These are phyloP conservation scores for Blakeslea trispora DNA, from an alignment of 371 early-diverging fungal genomes.

Conservation along the genomic window DNA sequence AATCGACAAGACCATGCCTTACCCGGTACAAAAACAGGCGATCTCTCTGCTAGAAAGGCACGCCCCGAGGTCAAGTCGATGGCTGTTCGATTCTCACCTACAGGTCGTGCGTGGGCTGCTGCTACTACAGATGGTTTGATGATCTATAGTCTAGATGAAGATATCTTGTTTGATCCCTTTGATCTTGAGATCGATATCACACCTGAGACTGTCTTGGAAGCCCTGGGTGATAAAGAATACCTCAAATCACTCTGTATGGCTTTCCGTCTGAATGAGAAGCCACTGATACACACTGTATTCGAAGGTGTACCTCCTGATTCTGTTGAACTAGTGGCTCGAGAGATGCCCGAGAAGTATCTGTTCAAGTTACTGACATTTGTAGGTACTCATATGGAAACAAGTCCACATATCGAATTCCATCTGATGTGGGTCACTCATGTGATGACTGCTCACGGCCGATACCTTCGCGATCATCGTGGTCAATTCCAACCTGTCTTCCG, in stretches of 20 bases:
- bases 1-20: slow-evolving; percentile 79
- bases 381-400: slow-evolving; percentile 71
- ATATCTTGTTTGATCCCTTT: slow-evolving; percentile 94
- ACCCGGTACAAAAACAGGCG: slow-evolving; percentile 89
- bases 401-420: slow-evolving; percentile 87
- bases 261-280: slow-evolving; percentile 85
- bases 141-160: slow-evolving; percentile 92
- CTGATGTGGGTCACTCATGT: slow-evolving; percentile 79
- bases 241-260: slow-evolving; percentile 89
- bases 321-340: slow-evolving; percentile 72
- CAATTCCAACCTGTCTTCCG: slow-evolving; percentile 78
- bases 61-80: slow-evolving; percentile 82
- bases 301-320: slow-evolving; percentile 80
- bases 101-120: slow-evolving; percentile 93
- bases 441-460: slow-evolving; percentile 80
- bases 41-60: slow-evolving; percentile 76
- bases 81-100: slow-evolving; percentile 89
- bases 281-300: slow-evolving; percentile 74
- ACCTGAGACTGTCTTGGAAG: slow-evolving; percentile 78
- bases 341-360: slow-evolving; percentile 84
- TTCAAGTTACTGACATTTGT: slow-evolving; percentile 82
- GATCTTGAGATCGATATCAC: slow-evolving; percentile 96
- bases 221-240: slow-evolving; percentile 74
- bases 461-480: slow-evolving; percentile 76
- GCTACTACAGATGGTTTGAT: slow-evolving; percentile 96